These are phyloP conservation scores for Sphagnurus paluster DNA, from an alignment of 1,284 basidiomycete genomes.

Conservation along the genomic window DNA sequence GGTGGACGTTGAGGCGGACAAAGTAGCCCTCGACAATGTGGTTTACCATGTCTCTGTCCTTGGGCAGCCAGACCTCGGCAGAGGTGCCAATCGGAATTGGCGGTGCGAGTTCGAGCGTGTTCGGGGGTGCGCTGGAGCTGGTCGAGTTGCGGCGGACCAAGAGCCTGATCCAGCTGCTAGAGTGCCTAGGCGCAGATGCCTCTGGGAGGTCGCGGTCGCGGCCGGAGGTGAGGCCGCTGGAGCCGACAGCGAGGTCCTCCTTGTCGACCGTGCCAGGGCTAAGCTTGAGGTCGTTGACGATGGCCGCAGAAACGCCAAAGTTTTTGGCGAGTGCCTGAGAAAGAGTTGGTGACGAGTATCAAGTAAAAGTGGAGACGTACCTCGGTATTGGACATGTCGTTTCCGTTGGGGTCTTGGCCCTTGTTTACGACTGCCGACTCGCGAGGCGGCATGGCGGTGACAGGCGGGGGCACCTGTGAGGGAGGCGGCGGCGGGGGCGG, in stretches of 20 bases:
- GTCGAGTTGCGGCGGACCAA: conserved; percentile 47
- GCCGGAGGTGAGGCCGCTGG: conserved; percentile 64
- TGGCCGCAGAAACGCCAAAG: conserved; percentile 72
- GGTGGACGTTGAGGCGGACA: conserved; percentile 69
- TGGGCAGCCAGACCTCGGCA: conserved; percentile 68
- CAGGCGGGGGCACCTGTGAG: conserved; percentile 17
- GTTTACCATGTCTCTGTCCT: conserved; percentile 65
- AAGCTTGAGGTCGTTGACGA: conserved; percentile 63
- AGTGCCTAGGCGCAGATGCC: conserved; percentile 58
- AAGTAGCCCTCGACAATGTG: conserved; percentile 72
- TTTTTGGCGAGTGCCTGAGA: conserved; percentile 68
- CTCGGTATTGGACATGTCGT: conserved; percentile 72
- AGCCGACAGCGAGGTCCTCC: conserved; percentile 76
- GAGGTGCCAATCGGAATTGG: conserved; percentile 31
- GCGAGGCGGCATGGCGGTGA: conserved; percentile 24
- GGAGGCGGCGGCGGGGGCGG: conserved; percentile 24
- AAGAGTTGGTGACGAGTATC: conserved; percentile 8
- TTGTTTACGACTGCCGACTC: conserved; percentile 29
- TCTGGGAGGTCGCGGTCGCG: conserved; percentile 62
- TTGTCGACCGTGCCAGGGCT: conserved; percentile 47
- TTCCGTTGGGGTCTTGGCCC: conserved; percentile 72
- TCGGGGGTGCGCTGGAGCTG: conserved; percentile 30
- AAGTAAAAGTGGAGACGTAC: conserved; percentile 29
- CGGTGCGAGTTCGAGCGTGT: conserved; percentile 32
- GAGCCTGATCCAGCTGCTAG: conserved; percentile 58